Base-by-base conservation (phyloP, 345 rosid genomes). In the Rubroshorea leprosula region DNA sequence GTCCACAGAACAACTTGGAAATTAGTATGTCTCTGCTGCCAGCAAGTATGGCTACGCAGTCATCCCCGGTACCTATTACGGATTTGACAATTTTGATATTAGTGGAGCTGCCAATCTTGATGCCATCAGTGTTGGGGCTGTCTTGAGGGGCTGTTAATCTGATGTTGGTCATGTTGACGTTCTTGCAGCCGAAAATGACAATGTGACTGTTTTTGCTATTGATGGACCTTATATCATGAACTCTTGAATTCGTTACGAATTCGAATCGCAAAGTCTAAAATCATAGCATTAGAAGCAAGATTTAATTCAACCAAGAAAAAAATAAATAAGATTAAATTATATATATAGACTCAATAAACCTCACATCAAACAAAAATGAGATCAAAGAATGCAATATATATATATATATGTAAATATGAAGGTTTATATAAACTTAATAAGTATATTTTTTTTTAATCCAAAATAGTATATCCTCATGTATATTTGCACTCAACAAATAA, bases 51-150 rank as follows among this genome's bases (percentile, higher is more conserved):
- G 80, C 60, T 5, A 79, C 57, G 41, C 83, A 79, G 50, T 79
- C 78, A 26, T 79, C 83, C 1, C 83, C 83, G 24, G 70, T 71
- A 55, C 51, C 49, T 1, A 71, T 61, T 12, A 0, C 8, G 4
- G 47, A 19, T 0, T 4, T 7, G 2, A 39, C 29, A n/a, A 71
- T 65, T 17, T 14, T 58, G 6, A 71, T 44, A 16, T 48, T 11
- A 0, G 59, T 51, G 12, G 82, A 71, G 45, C 27, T 29, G 4
- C 74, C 82, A 1, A 78, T 62, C 53, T 78, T 73, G 56, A 78
- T 78, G 20, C 82, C 82, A 17, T 74, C 82, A 0, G 82, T 74
- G 54, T 78, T 78, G 4, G 82, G 82, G 38, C 82, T 78, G 2
- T 66, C 27, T 0, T 9, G 74, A 3, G 82, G 79, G 1, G 82